These are phyloP conservation scores for Ensete ventricosum DNA, from an alignment of 176 grass and related monocot genomes.

Conservation along the genomic window DNA sequence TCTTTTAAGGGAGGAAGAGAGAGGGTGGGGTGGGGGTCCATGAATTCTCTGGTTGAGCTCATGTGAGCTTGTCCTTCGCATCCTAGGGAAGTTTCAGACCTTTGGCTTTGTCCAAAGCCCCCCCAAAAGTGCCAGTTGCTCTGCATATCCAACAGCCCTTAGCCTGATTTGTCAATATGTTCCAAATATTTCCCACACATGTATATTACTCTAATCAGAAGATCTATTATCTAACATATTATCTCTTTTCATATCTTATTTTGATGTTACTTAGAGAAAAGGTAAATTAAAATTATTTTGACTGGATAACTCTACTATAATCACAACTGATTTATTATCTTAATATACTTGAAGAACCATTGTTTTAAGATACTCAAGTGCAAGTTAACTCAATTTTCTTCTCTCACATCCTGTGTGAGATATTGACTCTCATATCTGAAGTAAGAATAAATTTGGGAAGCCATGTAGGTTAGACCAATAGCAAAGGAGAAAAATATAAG, in stretches of 20 bases:
- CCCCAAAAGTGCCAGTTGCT: neutral
- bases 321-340: too few relatives aligned
- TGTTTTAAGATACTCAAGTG: too few relatives aligned
- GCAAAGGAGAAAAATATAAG: neutral
- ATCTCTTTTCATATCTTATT: neutral
- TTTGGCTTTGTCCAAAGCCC: too few relatives aligned
- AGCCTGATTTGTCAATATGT: neutral
- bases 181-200: neutral
- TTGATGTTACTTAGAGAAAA: neutral
- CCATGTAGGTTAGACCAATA: neutral
- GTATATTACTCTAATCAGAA: neutral
- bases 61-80: neutral
- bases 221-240: neutral
- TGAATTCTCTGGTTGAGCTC: neutral
- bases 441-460: too few relatives aligned
- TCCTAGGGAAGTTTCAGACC: too few relatives aligned
- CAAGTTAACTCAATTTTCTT: too few relatives aligned
- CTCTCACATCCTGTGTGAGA: too few relatives aligned
- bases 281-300: neutral
- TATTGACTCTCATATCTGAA: too few relatives aligned
- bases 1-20: too few relatives aligned
- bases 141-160: neutral
- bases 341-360: too few relatives aligned
- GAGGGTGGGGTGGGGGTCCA: neutral
- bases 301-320: too few relatives aligned